Conservation (phyloP, 805 yeast species). For the Pachysolen tannophilus region DNA sequence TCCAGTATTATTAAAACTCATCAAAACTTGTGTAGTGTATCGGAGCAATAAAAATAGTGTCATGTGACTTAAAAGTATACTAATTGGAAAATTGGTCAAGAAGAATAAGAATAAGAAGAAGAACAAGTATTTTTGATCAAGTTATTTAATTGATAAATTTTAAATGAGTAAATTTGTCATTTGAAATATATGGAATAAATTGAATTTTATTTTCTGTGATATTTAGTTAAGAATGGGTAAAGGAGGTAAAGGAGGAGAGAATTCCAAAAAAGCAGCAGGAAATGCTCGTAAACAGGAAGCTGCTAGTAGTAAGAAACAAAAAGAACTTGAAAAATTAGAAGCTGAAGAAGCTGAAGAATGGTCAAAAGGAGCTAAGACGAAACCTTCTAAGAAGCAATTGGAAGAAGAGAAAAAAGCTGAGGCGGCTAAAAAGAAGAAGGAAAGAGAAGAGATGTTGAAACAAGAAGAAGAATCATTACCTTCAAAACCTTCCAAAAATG, state of each 20-base stretch:
- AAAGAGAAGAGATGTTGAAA: slow-evolving; percentile 58
- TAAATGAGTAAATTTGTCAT: too few relatives aligned
- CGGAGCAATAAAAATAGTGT: too few relatives aligned
- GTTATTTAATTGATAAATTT: too few relatives aligned
- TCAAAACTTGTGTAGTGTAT: too few relatives aligned
- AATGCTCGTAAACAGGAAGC: slow-evolving; percentile 37
- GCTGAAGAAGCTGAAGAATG: slow-evolving; percentile 56
- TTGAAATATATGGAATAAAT: too few relatives aligned
- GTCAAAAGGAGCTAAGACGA: slow-evolving; percentile 67
- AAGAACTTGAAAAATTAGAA: slow-evolving; percentile 34
- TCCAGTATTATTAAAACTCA: too few relatives aligned
- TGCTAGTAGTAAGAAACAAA: slow-evolving; percentile 27
- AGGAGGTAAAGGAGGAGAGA: slow-evolving; percentile 19
- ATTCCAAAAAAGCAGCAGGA: slow-evolving; percentile 38
- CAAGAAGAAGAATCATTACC: slow-evolving; percentile 63
- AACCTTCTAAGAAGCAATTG: slow-evolving; percentile 61
- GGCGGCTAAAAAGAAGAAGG: slow-evolving; percentile 74
- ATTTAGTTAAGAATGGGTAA: slow-evolving; percentile 8
- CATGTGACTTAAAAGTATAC: too few relatives aligned
- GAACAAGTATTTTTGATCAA: too few relatives aligned
- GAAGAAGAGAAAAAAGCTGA: slow-evolving; percentile 66
- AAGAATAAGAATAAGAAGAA: too few relatives aligned
- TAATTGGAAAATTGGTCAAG: too few relatives aligned
- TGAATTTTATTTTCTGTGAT: too few relatives aligned
- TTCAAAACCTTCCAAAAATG: slow-evolving; percentile 40